Conservation (phyloP, 2,329 filamentous ascomycete species). For the Tetracladium maxilliforme region DNA sequence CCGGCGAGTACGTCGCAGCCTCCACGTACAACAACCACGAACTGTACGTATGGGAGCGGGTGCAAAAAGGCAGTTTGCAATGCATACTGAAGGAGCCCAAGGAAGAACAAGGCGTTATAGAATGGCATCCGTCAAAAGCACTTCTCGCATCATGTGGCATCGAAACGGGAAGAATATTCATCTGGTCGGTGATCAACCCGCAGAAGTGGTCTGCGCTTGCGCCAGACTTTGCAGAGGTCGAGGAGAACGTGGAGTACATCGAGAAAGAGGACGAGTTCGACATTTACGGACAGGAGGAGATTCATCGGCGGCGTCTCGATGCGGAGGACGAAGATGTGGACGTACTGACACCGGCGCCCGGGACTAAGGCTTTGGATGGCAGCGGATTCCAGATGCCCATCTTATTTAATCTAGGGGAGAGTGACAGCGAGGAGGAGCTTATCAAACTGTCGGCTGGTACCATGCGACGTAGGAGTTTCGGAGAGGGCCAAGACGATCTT, state of each 20-base stretch:
- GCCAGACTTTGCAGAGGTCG: slow-evolving; percentile 92
- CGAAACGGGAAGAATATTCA: slow-evolving; percentile 84
- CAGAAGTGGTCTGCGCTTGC: slow-evolving; percentile 96
- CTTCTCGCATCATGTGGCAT: slow-evolving; percentile 83
- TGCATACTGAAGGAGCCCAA: slow-evolving; percentile 95
- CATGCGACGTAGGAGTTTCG: slow-evolving; percentile 73
- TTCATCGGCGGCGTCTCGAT: slow-evolving; percentile 80
- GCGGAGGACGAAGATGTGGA: slow-evolving; percentile 90
- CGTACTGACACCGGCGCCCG: slow-evolving; percentile 58
- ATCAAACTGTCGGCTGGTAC: slow-evolving; percentile 58
- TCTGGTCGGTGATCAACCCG: slow-evolving; percentile 90
- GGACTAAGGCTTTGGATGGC: slow-evolving; percentile 39
- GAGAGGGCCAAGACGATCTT: slow-evolving; percentile 54
- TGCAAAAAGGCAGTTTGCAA: slow-evolving; percentile 81
- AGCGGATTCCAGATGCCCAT: slow-evolving; percentile 80
- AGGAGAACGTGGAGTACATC: slow-evolving; percentile 95
- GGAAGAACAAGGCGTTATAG: slow-evolving; percentile 89
- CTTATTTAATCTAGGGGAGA: slow-evolving; percentile 81
- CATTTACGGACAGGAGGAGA: slow-evolving; percentile 87
- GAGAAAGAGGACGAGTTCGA: slow-evolving; percentile 97
- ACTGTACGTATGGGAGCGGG: slow-evolving; percentile 95
- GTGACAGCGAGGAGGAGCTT: slow-evolving; percentile 88
- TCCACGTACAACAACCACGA: slow-evolving; percentile 98
- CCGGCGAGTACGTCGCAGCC: slow-evolving; percentile 88
- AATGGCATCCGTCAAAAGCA: slow-evolving; percentile 87